Base-by-base conservation (phyloP, 208 protist genomes). In the Crithidia fasciculata region DNA sequence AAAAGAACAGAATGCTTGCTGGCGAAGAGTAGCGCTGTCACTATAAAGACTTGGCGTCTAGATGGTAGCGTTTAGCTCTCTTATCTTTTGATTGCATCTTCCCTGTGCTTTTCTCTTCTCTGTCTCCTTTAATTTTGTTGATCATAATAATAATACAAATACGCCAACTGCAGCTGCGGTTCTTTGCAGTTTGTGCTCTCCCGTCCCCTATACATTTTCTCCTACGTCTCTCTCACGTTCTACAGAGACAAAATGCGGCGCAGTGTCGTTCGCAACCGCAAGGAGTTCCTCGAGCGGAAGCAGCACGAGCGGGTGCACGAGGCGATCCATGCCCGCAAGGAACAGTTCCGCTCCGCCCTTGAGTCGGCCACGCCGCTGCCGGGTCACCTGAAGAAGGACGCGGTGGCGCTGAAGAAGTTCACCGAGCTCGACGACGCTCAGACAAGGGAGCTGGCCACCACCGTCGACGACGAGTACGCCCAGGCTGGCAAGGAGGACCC, bases 391-490 rank as follows among this genome's bases (percentile, higher is more conserved):
- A 86, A 80, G 57, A 97, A 93, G 80, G 88, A 96, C 53, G 90
- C 92, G 15, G 52, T 93, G 57, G 82, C 77, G 44, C 82, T 95
- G 12, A 97, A 97, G 63, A 96, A 98, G 73, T 92, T 95, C 52
- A 73, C 88, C 3, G 92, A 96, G 82, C 86, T 98, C 28, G 93
- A 97, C 68, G 94, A 97, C 69, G 89, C 92, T 13, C 78, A 92
- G 55, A 96, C 91, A 2, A 76, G 80, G 47, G 67, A 69, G 18
- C 50, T 91, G 40, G 82, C 78, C 19, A 93, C 87, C 0, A 88
- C 91, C 63, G 84, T 98, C 9, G 98, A 99, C 76, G 98, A 99
- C 83, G 99, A 99, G 89, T 99, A 99, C 83, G 95, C 95, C 15
- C 85, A 85, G 40, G 98, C 98, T 6, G 98, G 98, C 54, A 73